Evolutionary conservation across 2,329 filamentous ascomycete species (phyloP).

Genomic region (Dactylellina cionopaga): DNA sequence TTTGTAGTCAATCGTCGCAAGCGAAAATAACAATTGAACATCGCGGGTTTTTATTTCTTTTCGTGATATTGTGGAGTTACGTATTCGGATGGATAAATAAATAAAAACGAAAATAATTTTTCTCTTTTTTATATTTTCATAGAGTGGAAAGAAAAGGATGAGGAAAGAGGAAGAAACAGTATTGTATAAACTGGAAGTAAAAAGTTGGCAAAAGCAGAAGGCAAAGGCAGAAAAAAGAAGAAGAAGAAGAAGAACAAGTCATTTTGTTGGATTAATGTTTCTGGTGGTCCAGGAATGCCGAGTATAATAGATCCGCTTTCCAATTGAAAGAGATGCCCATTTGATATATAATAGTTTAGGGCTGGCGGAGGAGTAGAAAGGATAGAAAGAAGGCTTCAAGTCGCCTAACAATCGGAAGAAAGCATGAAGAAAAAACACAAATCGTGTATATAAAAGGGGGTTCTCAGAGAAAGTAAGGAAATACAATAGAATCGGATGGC

Average conservation of each 20-base stretch:
- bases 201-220: conserved; percentile 8
- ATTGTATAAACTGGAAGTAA: conserved; percentile 30
- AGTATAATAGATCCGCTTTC: conserved; percentile 20
- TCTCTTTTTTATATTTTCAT: conserved; percentile 49
- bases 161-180: conserved; percentile 30
- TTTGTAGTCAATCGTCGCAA: too few species aligned
- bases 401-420: neutral
- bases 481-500: conserved; percentile 6
- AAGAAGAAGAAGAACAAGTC: conserved; percentile 10
- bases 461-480: conserved; percentile 1
- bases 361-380: neutral
- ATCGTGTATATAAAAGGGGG: conserved; percentile 6
- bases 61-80: too few species aligned
- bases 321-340: neutral
- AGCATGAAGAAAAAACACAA: conserved; percentile 2
- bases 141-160: conserved; percentile 36
- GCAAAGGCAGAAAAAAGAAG: neutral
- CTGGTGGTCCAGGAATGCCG: conserved; percentile 26
- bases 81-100: too few species aligned
- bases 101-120: conserved; percentile 28
- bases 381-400: neutral
- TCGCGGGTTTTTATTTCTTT: too few species aligned
- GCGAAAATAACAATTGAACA: too few species aligned
- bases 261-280: neutral
- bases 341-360: conserved; percentile 18